These are phyloP conservation scores for Botryotinia convoluta DNA, from an alignment of 2,329 filamentous ascomycete genomes.

Conservation along the genomic window DNA sequence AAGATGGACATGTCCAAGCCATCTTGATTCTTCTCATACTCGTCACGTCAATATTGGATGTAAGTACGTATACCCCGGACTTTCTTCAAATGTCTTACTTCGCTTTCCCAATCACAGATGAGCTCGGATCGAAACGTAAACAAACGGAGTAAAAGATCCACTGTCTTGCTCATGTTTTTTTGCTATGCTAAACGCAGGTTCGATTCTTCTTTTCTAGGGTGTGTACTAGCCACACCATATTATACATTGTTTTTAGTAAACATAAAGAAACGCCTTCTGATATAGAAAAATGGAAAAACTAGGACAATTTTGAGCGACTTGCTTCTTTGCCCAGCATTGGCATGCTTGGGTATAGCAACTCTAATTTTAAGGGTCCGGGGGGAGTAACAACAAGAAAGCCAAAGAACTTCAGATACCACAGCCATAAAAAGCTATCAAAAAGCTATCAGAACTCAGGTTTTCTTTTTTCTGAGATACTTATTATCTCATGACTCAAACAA, in stretches of 20 bases:
- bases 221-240: neutral
- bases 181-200: neutral
- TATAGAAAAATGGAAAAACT: neutral
- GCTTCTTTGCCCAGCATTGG: neutral
- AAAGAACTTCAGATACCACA: neutral
- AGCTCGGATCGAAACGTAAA: neutral
- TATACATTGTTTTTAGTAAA: neutral
- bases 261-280: neutral
- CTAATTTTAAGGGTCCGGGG: neutral
- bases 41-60: neutral
- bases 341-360: neutral
- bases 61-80: constrained; percentile 7
- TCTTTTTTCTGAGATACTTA: neutral
- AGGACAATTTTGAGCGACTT: neutral
- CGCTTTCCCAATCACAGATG: constrained; percentile 11
- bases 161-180: neutral
- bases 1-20: neutral
- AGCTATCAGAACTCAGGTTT: neutral
- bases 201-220: too few relatives aligned
- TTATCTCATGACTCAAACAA: neutral
- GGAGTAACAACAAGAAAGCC: neutral
- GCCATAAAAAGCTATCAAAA: neutral
- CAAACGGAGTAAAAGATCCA: neutral
- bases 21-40: neutral
- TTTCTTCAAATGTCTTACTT: constrained; percentile 5